phyloP scores from a whole-genome alignment of 495 filamentous ascomycete genomes.

The Aspergillus cristatus region DNA sequence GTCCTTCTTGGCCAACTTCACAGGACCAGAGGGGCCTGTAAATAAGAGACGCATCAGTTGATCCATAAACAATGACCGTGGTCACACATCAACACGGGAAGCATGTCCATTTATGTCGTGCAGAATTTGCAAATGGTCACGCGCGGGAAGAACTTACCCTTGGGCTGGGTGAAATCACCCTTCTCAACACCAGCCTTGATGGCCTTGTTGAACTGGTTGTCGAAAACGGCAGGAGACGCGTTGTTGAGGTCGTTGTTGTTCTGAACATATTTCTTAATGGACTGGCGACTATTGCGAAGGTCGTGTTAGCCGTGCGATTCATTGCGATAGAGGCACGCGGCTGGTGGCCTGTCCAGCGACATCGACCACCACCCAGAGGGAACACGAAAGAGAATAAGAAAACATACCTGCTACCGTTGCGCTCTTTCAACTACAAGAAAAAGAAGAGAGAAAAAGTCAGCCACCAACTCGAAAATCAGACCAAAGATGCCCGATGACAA shows the following conservation, averaged over 20 bases:
- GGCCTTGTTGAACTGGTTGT: conserved; percentile 87
- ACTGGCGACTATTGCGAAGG: conserved; percentile 60
- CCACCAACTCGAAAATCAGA: conserved; percentile 14
- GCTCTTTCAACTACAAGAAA: conserved; percentile 50
- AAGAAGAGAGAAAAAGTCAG: conserved; percentile 20
- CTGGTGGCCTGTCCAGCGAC: neutral
- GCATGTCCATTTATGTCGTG: neutral
- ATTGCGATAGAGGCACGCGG: too few relatives aligned
- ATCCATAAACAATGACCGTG: conserved; percentile 4
- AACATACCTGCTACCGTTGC: conserved; percentile 55
- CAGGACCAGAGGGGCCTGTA: conserved; percentile 78
- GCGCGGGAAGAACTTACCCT: conserved; percentile 56
- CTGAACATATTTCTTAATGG: conserved; percentile 96
- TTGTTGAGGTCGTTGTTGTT: conserved; percentile 83
- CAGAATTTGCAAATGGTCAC: neutral
- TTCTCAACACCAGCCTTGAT: conserved; percentile 83
- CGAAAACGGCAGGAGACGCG: conserved; percentile 65
- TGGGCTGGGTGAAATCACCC: conserved; percentile 84
- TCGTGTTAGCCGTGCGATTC: conserved; percentile 6
- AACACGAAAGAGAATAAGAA: conserved; percentile 1
- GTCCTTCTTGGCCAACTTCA: conserved; percentile 93
- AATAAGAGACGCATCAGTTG: conserved; percentile 29
- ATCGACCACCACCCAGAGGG: neutral
- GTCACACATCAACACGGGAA: too few relatives aligned
- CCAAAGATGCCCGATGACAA: conserved; percentile 10